Conservation (phyloP, 257 asterid species). For the Solanum gandarillasii region DNA sequence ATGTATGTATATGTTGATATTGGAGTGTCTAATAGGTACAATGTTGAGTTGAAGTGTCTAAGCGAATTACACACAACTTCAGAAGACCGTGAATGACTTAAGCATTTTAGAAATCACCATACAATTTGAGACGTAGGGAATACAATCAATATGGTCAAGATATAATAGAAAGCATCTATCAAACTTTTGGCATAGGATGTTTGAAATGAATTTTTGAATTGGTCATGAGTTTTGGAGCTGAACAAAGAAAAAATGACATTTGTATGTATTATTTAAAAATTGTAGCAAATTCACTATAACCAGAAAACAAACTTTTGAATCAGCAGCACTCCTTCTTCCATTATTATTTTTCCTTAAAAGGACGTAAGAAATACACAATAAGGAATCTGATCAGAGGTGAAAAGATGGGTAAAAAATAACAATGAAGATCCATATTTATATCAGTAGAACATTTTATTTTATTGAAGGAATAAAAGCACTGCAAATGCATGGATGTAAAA, state of each 20-base stretch:
- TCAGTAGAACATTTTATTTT: neutral
- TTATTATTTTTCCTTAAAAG: neutral
- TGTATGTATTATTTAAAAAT: too few species aligned
- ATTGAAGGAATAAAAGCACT: neutral
- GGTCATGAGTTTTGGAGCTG: neutral
- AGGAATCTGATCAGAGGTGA: neutral
- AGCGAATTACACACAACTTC: too few species aligned
- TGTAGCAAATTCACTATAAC: neutral
- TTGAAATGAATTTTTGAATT: neutral
- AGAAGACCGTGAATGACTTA: rapidly evolving
- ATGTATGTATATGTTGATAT: too few species aligned
- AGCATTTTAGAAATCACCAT: too few species aligned
- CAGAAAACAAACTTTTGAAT: neutral
- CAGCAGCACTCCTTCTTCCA: neutral
- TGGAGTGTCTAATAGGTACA: too few species aligned
- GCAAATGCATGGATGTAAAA: neutral
- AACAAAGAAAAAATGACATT: too few species aligned
- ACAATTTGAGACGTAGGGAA: too few species aligned
- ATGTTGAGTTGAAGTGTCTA: too few species aligned
- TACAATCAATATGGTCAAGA: too few species aligned
- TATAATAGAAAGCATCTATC: too few species aligned
- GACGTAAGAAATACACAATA: neutral
- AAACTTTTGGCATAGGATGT: neutral
- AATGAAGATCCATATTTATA: neutral
- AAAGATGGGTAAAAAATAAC: neutral